phyloP scores from a whole-genome alignment of 768 basidiomycete genomes.

The Lentinula aciculospora region DNA sequence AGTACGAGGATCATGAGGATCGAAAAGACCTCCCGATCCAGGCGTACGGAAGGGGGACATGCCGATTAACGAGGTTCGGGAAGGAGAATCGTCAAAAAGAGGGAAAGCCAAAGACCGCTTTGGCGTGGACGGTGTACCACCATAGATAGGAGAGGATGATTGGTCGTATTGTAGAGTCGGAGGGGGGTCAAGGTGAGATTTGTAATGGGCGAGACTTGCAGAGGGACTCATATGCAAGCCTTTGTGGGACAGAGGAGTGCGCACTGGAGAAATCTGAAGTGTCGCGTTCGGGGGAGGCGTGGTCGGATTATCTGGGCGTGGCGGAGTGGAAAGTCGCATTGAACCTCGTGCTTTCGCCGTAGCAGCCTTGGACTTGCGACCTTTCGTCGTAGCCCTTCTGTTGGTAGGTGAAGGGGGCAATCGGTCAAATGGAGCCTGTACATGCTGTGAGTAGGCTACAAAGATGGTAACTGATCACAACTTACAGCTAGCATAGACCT shows the following conservation, averaged over 20 bases:
- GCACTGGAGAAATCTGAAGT: constrained; percentile 49
- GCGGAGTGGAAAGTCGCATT: constrained; percentile 19
- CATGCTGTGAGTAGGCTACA: background rate
- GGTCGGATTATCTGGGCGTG: constrained; percentile 3
- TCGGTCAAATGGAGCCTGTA: constrained; percentile 2
- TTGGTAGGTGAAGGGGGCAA: constrained; percentile 6
- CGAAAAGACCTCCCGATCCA: constrained; percentile 46
- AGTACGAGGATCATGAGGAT: constrained; percentile 66
- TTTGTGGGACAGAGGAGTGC: constrained; percentile 65
- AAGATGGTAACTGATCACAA: background rate
- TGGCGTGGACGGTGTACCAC: constrained; percentile 36
- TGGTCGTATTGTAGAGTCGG: constrained; percentile 34
- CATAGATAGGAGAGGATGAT: constrained; percentile 27
- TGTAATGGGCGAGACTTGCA: constrained; percentile 62
- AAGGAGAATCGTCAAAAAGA: constrained; percentile 27
- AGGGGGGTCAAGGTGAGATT: constrained; percentile 62
- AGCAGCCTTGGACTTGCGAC: constrained; percentile 11
- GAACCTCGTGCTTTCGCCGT: background rate
- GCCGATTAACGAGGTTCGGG: constrained; percentile 27
- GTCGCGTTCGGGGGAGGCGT: constrained; percentile 4
- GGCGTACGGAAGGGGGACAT: constrained; percentile 45
- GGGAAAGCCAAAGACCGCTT: constrained; percentile 29
- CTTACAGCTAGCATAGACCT: constrained; percentile 1
- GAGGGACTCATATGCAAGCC: constrained; percentile 68
- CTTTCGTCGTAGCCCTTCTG: constrained; percentile 11